Conservation (phyloP, 306 rosid genomes). For the Castanea crenata region DNA sequence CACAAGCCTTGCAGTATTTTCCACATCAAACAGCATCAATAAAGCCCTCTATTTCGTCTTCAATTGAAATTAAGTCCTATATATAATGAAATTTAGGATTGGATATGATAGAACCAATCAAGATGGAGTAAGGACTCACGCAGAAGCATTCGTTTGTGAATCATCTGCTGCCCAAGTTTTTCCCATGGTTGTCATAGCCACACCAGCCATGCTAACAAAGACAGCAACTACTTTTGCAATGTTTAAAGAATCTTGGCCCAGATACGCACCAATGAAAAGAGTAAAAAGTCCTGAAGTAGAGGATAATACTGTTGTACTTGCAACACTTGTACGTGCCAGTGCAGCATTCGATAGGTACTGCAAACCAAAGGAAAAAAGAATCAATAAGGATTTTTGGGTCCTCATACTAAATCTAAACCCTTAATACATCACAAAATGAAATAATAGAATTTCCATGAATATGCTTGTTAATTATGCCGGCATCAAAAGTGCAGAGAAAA, state of each 20-base stretch:
- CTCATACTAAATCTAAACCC: not conserved
- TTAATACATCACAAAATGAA: not conserved
- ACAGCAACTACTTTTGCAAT: conserved; percentile 83
- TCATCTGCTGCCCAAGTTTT: conserved; percentile 98
- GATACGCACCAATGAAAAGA: conserved; percentile 76
- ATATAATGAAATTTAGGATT: not conserved
- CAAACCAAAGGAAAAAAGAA: conserved; percentile 13
- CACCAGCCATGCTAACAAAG: conserved; percentile 94
- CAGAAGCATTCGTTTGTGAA: conserved; percentile 32
- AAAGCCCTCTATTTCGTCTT: not conserved
- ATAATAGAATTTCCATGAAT: not conserved
- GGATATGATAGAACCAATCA: not conserved
- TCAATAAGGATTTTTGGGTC: conserved; percentile 16
- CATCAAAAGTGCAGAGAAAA: not conserved
- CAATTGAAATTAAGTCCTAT: not conserved
- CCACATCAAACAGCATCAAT: not conserved
- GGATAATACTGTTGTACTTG: conserved; percentile 93
- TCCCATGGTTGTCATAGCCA: conserved; percentile 89
- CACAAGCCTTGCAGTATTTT: not conserved
- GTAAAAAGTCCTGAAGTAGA: conserved; percentile 99
- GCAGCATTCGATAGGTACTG: conserved; percentile 99
- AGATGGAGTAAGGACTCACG: conserved; percentile 49
- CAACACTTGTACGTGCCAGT: conserved; percentile 96
- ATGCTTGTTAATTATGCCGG: not conserved
- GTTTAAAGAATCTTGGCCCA: conserved; percentile 90